These are phyloP conservation scores for Trichophyton schoenleinii DNA, from an alignment of 2,329 filamentous ascomycete species.

Conservation along the genomic window DNA sequence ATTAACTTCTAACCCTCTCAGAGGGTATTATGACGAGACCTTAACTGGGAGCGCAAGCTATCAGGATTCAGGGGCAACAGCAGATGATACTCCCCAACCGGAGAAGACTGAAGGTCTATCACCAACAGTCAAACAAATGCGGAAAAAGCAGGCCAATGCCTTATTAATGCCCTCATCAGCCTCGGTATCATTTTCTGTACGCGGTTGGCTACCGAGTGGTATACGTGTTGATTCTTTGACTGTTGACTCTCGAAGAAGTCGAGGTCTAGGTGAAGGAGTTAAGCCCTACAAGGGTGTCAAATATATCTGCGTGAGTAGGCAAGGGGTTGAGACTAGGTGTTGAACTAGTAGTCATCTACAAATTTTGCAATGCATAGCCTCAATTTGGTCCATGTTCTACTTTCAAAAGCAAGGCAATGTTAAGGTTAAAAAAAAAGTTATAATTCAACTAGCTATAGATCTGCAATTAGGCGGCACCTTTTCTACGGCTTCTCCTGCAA, in stretches of 20 bases:
- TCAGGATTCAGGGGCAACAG: background rate
- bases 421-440: background rate
- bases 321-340: constrained; percentile 39
- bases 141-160: constrained; percentile 39
- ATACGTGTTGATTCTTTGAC: constrained; percentile 50
- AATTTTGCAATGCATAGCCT: background rate
- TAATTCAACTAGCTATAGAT: too few relatives aligned
- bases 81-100: background rate
- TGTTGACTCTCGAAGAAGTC: constrained; percentile 64
- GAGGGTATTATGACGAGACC: constrained; percentile 34
- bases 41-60: background rate
- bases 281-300: constrained; percentile 98
- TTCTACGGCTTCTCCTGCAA: too few relatives aligned
- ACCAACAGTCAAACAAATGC: background rate
- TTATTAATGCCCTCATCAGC: constrained; percentile 70
- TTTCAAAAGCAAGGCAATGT: background rate
- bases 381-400: background rate
- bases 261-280: constrained; percentile 72
- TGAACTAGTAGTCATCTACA: constrained; percentile 11
- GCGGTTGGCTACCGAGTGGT: constrained; percentile 53
- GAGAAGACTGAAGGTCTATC: background rate
- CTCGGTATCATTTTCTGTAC: constrained; percentile 51
- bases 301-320: constrained; percentile 63
- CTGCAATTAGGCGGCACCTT: too few relatives aligned
- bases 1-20: constrained; percentile 25